Percentiles rank a stretch among this genome's conserved stretches.
phyloP scores from a whole-genome alignment of 306 rosid species.

The Vigna mungo region DNA sequence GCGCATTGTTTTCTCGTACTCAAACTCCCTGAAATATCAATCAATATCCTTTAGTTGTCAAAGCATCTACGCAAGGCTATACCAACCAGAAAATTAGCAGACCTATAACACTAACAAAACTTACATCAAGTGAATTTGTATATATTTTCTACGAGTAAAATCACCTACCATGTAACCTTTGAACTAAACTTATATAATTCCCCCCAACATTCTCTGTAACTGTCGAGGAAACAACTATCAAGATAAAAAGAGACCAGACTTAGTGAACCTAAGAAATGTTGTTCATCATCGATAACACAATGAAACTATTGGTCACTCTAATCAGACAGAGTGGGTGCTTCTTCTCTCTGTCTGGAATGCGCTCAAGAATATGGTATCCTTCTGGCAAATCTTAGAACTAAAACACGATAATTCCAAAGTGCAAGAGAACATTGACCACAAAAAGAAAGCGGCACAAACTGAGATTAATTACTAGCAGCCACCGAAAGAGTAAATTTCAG shows the following conservation, averaged over 20 bases:
- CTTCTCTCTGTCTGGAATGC: constrained; percentile 8
- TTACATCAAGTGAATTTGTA: not conserved
- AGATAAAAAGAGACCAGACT: not conserved
- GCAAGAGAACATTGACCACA: constrained; percentile 9
- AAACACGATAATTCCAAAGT: not conserved
- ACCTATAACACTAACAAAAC: constrained; percentile 28
- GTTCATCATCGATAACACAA: not conserved
- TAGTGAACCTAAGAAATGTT: constrained; percentile 1
- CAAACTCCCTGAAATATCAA: constrained; percentile 75
- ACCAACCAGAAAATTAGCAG: constrained; percentile 25
- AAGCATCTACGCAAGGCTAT: constrained; percentile 17
- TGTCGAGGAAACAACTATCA: constrained; percentile 9
- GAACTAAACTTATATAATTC: not conserved
- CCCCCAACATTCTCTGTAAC: not conserved
- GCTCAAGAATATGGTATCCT: constrained; percentile 2
- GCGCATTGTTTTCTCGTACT: constrained; percentile 76
- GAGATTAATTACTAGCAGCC: not conserved
- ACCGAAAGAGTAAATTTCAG: not conserved
- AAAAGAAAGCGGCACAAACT: constrained; percentile 1
- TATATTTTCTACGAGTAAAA: constrained; percentile 8
- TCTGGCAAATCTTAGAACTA: constrained; percentile 9
- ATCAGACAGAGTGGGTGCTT: not conserved
- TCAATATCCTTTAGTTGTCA: constrained; percentile 30
- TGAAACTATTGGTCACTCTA: constrained; percentile 2
- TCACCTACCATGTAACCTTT: not conserved